Base-by-base conservation (phyloP, 331 rosid genomes). In the Saraca asoca region DNA sequence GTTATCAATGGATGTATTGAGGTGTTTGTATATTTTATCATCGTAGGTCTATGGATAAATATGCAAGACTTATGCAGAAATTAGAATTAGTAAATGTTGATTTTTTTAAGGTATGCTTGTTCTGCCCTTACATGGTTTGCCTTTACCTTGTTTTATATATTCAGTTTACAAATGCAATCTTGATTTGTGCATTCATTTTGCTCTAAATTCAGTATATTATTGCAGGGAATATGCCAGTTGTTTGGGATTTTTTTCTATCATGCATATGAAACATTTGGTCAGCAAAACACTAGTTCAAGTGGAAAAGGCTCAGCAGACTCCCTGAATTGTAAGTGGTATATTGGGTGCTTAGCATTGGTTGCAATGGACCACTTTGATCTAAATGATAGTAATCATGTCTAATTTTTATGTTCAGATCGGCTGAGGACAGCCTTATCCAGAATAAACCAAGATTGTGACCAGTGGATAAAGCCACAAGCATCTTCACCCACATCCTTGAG, bases 151-250 rank as follows among this genome's bases (percentile, higher is more conserved):
- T 44, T 18, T 50, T 52, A 41, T 44, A 56, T 49, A 7, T 76
- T 48, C 33, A 62, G 24, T 56, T 70, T 52, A 58, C 58, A 49
- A 35, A 68, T 71, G 59, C 42, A 77, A 19, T 69, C 60, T 65
- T 44, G n/a, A 18, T 37, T 3, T 44, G 35, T 31, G 54, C 59
- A 68, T 59, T 58, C 20, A 62, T 18, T 60, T 73, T 62, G 14
- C 68, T 78, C 75, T 73, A 33, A 77, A 75, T 68, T 75, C 81
- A 75, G 80, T 78, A 68, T 79, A 78, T 83, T 78, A 78, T 70
- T 80, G 84, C 96, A 94, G 97, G 99, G 99, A 50, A 86, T 90
- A 77, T 90, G 99, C 85, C 99, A 94, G 79, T 75, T 94, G 76
- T 90, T 86, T 79, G 95, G 73, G 82, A 48, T 90, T 59, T 88